Conservation (phyloP, 2,329 filamentous ascomycete genomes). For the Dothideomycetes sp. region DNA sequence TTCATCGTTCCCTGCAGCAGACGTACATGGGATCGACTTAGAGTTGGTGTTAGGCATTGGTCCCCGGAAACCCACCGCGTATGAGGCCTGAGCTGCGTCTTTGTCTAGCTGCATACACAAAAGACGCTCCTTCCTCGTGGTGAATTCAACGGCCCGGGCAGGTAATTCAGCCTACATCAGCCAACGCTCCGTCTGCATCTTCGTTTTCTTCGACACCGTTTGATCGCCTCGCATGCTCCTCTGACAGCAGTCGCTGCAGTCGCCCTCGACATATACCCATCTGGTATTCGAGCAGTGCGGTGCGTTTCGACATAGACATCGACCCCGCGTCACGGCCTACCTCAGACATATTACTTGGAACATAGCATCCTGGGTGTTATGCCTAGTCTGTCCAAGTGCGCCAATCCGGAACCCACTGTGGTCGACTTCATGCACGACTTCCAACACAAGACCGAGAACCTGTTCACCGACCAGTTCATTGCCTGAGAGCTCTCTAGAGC, state of each 20-base stretch:
- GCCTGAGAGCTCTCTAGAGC: neutral
- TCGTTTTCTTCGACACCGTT: neutral
- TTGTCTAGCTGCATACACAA: neutral
- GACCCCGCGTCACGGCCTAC: neutral
- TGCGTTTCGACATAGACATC: no score
- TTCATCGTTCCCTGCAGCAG: neutral
- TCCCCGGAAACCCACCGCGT: neutral
- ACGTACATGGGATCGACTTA: neutral
- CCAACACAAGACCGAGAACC: neutral
- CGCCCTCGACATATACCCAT: neutral
- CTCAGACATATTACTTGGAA: neutral
- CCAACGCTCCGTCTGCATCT: neutral
- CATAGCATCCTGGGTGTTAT: neutral
- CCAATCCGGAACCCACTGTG: neutral
- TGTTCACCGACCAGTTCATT: neutral
- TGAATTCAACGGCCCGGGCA: neutral
- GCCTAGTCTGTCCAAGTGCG: neutral
- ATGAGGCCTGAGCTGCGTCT: no score
- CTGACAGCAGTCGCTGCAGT: neutral
- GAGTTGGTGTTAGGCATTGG: neutral
- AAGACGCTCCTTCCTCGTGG: neutral
- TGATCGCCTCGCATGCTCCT: neutral
- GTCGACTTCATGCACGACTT: neutral
- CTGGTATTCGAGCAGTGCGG: no score
- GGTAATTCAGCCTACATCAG: neutral